These are phyloP conservation scores for Monosporascus sp. DNA, from an alignment of 2,329 filamentous ascomycete species.

Conservation along the genomic window DNA sequence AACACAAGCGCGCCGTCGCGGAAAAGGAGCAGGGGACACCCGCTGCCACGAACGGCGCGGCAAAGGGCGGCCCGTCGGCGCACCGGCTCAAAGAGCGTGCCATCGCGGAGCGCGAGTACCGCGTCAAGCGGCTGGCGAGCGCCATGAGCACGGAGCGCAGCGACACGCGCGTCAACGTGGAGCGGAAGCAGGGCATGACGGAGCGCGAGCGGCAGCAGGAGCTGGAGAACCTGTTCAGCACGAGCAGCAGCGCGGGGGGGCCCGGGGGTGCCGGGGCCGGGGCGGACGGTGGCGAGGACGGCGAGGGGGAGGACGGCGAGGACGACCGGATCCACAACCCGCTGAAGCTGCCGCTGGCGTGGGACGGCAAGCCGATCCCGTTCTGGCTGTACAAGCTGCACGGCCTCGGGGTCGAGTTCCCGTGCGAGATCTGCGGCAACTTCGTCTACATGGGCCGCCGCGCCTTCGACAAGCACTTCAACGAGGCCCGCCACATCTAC, in stretches of 20 bases:
- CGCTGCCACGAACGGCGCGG: constrained; percentile 27
- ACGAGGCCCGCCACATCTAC: constrained; percentile 87
- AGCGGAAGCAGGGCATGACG: constrained; percentile 96
- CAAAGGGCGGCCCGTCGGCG: constrained; percentile 30
- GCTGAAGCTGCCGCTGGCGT: constrained; percentile 88
- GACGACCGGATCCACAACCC: constrained; percentile 96
- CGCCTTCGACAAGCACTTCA: constrained; percentile 98
- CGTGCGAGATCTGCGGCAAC: constrained; percentile 95
- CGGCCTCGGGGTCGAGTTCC: constrained; percentile 88
- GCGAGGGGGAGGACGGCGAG: constrained; percentile 67
- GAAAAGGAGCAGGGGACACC: constrained; percentile 48
- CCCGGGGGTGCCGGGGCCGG: constrained; percentile 47
- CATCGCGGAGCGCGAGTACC: constrained; percentile 82
- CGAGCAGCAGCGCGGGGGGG: constrained; percentile 44
- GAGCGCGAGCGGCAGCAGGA: constrained; percentile 93
- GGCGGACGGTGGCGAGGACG: constrained; percentile 46
- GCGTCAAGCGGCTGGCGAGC: constrained; percentile 71
- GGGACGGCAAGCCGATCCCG: constrained; percentile 98
- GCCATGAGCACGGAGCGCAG: constrained; percentile 82
- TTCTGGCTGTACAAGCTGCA: constrained; percentile 99
- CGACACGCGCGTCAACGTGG: constrained; percentile 90
- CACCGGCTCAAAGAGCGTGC: constrained; percentile 76
- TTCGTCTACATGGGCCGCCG: constrained; percentile 98
- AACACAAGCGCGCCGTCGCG: constrained; percentile 81
- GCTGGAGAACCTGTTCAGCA: constrained; percentile 73